phyloP scores from a whole-genome alignment of 495 filamentous ascomycete species.

The Penicillium samsonianum region DNA sequence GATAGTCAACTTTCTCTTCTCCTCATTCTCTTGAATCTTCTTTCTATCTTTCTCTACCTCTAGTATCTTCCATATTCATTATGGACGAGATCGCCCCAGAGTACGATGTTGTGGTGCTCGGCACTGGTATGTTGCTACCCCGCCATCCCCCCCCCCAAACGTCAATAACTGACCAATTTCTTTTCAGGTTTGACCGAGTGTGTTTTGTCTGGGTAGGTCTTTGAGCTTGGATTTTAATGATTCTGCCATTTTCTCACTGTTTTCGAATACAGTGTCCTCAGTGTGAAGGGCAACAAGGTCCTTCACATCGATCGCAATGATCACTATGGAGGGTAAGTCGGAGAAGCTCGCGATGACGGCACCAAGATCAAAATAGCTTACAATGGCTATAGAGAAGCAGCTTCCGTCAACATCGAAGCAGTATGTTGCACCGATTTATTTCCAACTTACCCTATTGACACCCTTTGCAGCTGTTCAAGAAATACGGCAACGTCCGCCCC shows the following conservation, averaged over 20 bases:
- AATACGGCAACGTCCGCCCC: constrained; percentile 77
- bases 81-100: constrained; percentile 97
- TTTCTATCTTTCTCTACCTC: constrained; percentile 6
- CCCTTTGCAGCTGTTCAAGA: constrained; percentile 78
- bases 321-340: constrained; percentile 92
- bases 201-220: constrained; percentile 86
- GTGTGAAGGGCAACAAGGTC: constrained; percentile 98
- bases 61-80: constrained; percentile 27
- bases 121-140: constrained; percentile 73
- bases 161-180: constrained; percentile 34
- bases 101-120: constrained; percentile 98
- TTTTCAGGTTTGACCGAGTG: constrained; percentile 92
- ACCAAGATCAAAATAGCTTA: constrained; percentile 22
- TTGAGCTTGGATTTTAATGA: background rate
- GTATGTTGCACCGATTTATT: constrained; percentile 50
- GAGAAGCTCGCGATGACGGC: constrained; percentile 22
- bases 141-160: constrained; percentile 30
- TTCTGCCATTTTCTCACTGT: constrained; percentile 8
- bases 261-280: constrained; percentile 70
- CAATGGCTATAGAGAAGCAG: constrained; percentile 69
- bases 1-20: constrained; percentile 24
- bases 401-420: constrained; percentile 90
- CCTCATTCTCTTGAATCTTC: constrained; percentile 18
- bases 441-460: constrained; percentile 16
- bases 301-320: constrained; percentile 99